Evolutionary conservation across 164 flowering plant species (phyloP).

Genomic region (Brasenia schreberi): DNA sequence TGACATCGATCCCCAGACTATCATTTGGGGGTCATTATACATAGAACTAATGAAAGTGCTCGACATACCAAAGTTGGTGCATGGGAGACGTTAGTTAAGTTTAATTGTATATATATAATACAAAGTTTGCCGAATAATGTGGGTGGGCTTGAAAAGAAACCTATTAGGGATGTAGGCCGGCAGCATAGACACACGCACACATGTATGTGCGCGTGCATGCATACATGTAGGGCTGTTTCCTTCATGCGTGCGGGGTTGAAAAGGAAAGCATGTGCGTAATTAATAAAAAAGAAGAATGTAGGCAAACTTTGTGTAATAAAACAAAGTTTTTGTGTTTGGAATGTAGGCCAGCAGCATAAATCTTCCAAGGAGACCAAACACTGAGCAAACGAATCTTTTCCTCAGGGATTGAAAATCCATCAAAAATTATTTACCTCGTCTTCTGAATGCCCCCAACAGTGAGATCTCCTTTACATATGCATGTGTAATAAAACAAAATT

Average conservation of each 20-base stretch:
- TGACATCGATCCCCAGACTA: no score
- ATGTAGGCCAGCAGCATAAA: not conserved
- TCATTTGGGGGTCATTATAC: no score
- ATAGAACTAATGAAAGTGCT: no score
- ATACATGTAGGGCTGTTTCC: not conserved
- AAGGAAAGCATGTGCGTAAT: not conserved
- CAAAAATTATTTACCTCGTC: not conserved
- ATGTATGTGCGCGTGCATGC: not conserved
- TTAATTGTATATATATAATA: no score
- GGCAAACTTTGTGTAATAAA: no score
- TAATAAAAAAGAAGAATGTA: not conserved
- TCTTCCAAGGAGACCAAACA: not conserved
- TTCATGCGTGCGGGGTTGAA: not conserved
- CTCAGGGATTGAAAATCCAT: not conserved
- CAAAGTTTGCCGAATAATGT: no score
- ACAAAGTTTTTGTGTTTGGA: no score
- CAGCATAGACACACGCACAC: not conserved
- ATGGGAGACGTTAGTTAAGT: no score
- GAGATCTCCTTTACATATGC: not conserved
- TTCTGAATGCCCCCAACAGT: not conserved
- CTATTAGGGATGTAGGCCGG: no score
- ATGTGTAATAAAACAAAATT: not conserved
- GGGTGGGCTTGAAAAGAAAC: no score
- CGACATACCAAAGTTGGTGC: no score
- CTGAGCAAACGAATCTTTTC: not conserved